Base-by-base conservation (phyloP, 306 rosid species). In the Casuarina cunninghamiana region DNA sequence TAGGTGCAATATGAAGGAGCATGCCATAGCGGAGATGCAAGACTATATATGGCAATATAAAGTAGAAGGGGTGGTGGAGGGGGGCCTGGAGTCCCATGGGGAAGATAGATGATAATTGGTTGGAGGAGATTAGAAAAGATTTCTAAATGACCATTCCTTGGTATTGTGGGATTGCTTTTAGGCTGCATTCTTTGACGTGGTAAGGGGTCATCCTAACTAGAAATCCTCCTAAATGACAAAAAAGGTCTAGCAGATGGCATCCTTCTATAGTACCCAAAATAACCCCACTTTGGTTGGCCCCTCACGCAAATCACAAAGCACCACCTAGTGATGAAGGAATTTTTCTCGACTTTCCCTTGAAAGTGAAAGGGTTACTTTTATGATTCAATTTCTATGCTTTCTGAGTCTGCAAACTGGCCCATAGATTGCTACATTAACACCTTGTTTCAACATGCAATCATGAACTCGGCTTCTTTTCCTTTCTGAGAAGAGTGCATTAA, bases 81-180 rank as follows among this genome's bases (percentile, higher is more conserved):
- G 82, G 92, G 93, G 45, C 83, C 89, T 75, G 13, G 65, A 70
- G 90, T 82, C 90, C 96, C 98, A 92, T 93, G 96, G 88, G 98
- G 87, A 93, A 80, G 96, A 83, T 88, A 21, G 87, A 83, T 88
- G 88, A 86, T 91, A 54, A 92, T 86, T 95, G 98, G 98, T 44
- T 75, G 96, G 97, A 92, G 62, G 86, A 67, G 98, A 92, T 94
- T 88, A 89, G 90, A 62, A 87, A 73, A 83, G 93, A 95, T 92
- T 80, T 86, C 89, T 89, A 83, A 91, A 86, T 80, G 88, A 92
- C 97, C 81, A 86, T 77, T 94, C 26, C 26, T 79, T 90, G 87
- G 98, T 92, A 89, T 62, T 76, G 21, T 73, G 75, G 71, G 45
- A 80, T 10, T 77, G 69, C 82, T 67, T 60, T 71, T 45, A 46